phyloP scores from a whole-genome alignment of 1,139 yeast genomes.

The Blastobotrys arbuscula region DNA sequence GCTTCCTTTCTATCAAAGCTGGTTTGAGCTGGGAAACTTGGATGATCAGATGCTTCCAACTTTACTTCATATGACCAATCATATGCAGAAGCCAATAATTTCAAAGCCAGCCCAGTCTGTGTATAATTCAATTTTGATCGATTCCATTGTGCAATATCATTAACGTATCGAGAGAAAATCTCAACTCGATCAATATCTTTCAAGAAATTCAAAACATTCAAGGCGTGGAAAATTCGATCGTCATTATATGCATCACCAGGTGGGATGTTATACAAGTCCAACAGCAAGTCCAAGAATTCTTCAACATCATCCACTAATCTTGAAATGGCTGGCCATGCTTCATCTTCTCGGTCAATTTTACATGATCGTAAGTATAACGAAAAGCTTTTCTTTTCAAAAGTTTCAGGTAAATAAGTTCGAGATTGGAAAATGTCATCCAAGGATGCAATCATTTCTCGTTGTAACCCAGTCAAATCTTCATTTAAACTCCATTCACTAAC shows the following conservation, averaged over 20 bases:
- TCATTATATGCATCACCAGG: constrained; percentile 80
- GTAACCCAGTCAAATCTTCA: constrained; percentile 56
- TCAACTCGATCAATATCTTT: constrained; percentile 78
- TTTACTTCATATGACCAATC: constrained; percentile 62
- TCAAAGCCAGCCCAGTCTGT: constrained; percentile 80
- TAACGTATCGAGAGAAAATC: constrained; percentile 68
- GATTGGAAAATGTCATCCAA: constrained; percentile 61
- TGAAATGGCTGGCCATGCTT: constrained; percentile 49
- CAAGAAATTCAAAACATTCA: constrained; percentile 71
- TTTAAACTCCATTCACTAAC: constrained; percentile 60
- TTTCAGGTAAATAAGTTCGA: constrained; percentile 47
- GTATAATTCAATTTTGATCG: constrained; percentile 56
- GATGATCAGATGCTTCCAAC: constrained; percentile 55
- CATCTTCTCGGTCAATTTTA: constrained; percentile 61
- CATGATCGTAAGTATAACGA: constrained; percentile 49
- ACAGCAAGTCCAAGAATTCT: constrained; percentile 59
- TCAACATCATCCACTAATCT: constrained; percentile 52
- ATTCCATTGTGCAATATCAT: constrained; percentile 66
- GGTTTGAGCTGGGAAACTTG: constrained; percentile 71
- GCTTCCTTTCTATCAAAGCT: constrained; percentile 79
- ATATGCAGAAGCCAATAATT: constrained; percentile 70
- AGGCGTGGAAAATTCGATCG: constrained; percentile 75
- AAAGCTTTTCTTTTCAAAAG: constrained; percentile 50
- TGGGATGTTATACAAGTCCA: constrained; percentile 70
- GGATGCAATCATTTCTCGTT: constrained; percentile 46